These are phyloP conservation scores for Lantana camara DNA, from an alignment of 257 asterid species.

Conservation along the genomic window DNA sequence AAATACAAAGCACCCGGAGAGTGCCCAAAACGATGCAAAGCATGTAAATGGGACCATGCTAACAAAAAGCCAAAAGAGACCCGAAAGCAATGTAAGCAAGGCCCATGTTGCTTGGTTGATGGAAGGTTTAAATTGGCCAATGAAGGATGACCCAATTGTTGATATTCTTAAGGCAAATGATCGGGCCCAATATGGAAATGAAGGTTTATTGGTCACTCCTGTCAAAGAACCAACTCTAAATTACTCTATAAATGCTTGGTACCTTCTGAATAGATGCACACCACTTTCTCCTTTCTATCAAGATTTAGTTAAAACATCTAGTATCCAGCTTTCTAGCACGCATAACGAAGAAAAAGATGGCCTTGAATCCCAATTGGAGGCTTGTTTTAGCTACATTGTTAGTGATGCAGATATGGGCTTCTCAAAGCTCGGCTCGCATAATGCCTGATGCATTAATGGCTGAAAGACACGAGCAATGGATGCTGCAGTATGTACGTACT, in stretches of 20 bases:
- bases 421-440: conserved; percentile 31
- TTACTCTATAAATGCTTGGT: conserved; percentile 13
- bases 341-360: conserved; percentile 26
- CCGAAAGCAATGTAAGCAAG: too few species aligned
- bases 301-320: neutral
- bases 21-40: too few species aligned
- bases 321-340: neutral
- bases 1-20: too few species aligned
- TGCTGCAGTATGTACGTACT: conserved; percentile 36
- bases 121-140: too few species aligned
- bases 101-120: too few species aligned
- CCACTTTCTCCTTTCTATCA: neutral
- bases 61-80: too few species aligned
- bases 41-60: too few species aligned
- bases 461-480: conserved; percentile 44
- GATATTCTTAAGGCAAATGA: too few species aligned
- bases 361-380: conserved; percentile 21
- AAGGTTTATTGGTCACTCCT: neutral
- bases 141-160: too few species aligned
- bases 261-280: neutral
- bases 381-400: conserved; percentile 24
- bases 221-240: neutral
- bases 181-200: too few species aligned
- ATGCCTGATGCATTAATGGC: conserved; percentile 33
- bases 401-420: conserved; percentile 32